These are phyloP conservation scores for Phialophora chinensis DNA, from an alignment of 2,329 filamentous ascomycete genomes.

Conservation along the genomic window DNA sequence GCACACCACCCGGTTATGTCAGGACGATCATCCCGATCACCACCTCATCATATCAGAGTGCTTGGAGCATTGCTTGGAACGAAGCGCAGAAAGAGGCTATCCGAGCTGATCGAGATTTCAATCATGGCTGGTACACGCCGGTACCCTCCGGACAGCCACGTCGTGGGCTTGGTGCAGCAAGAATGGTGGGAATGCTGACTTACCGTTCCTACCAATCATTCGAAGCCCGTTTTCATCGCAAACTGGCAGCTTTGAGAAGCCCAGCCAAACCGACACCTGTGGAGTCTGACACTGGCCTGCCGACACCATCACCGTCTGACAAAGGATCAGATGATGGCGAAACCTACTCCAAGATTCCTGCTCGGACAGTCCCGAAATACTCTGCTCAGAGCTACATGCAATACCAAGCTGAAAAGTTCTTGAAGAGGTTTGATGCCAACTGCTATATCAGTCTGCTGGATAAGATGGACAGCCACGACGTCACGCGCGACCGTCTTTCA, in stretches of 20 bases:
- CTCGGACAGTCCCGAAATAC: slow-evolving; percentile 58
- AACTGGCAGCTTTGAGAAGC: slow-evolving; percentile 74
- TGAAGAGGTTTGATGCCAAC: slow-evolving; percentile 95
- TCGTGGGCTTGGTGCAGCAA: slow-evolving; percentile 86
- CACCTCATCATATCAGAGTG: slow-evolving; percentile 61
- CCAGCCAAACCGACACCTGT: background rate
- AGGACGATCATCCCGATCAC: slow-evolving; percentile 60
- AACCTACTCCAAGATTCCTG: slow-evolving; percentile 19
- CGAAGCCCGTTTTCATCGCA: slow-evolving; percentile 88
- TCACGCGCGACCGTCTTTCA: slow-evolving; percentile 74
- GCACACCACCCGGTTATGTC: slow-evolving; percentile 70
- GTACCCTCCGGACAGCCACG: slow-evolving; percentile 74
- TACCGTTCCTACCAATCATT: slow-evolving; percentile 97
- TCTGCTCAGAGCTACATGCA: slow-evolving; percentile 96
- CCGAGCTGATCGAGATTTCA: slow-evolving; percentile 96
- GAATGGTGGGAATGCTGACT: slow-evolving; percentile 94
- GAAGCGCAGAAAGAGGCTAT: slow-evolving; percentile 69
- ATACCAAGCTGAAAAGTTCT: slow-evolving; percentile 95
- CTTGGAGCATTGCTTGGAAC: slow-evolving; percentile 65
- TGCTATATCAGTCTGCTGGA: slow-evolving; percentile 99
- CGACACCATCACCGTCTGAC: slow-evolving; percentile 32
- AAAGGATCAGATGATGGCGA: background rate
- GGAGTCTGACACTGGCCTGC: slow-evolving; percentile 2
- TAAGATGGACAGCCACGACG: slow-evolving; percentile 95
- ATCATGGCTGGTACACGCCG: slow-evolving; percentile 91